These are phyloP conservation scores for Mycena chlorophos DNA, from an alignment of 768 basidiomycete genomes.

Conservation along the genomic window DNA sequence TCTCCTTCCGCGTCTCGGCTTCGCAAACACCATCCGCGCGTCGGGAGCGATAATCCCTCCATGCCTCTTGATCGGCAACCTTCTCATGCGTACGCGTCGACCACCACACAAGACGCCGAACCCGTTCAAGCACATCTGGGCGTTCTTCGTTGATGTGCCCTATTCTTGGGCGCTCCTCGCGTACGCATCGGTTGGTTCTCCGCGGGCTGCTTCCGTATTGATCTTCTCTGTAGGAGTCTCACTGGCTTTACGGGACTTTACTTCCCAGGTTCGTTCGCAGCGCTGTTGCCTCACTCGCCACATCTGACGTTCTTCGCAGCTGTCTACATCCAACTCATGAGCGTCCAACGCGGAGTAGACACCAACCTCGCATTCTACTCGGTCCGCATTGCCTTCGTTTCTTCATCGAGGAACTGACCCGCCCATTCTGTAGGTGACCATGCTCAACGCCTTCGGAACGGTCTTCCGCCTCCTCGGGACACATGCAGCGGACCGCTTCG, in stretches of 20 bases:
- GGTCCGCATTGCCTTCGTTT: too few species aligned
- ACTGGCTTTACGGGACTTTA: not conserved
- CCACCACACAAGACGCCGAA: not conserved
- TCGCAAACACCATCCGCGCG: not conserved
- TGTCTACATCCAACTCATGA: conserved; percentile 6
- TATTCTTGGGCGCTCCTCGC: not conserved
- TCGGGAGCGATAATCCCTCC: not conserved
- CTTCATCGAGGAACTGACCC: too few species aligned
- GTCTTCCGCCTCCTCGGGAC: conserved; percentile 1
- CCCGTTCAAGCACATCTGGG: not conserved
- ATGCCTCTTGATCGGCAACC: conserved; percentile 1
- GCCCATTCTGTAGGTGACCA: too few species aligned
- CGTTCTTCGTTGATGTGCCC: not conserved
- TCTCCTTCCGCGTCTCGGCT: conserved; percentile 2
- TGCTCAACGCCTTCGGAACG: conserved; percentile 3
- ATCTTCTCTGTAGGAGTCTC: not conserved
- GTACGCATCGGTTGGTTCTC: not conserved
- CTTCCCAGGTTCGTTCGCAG: too few species aligned
- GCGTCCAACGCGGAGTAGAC: not conserved
- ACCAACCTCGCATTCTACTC: conserved; percentile 4
- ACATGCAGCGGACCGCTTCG: not conserved
- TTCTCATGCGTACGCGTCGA: not conserved
- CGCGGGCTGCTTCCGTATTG: not conserved
- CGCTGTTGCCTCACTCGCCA: too few species aligned
- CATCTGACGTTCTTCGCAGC: too few species aligned